Evolutionary conservation across 352 stramenopile genomes (phyloP).

Genomic region (Peronospora belbahrii): DNA sequence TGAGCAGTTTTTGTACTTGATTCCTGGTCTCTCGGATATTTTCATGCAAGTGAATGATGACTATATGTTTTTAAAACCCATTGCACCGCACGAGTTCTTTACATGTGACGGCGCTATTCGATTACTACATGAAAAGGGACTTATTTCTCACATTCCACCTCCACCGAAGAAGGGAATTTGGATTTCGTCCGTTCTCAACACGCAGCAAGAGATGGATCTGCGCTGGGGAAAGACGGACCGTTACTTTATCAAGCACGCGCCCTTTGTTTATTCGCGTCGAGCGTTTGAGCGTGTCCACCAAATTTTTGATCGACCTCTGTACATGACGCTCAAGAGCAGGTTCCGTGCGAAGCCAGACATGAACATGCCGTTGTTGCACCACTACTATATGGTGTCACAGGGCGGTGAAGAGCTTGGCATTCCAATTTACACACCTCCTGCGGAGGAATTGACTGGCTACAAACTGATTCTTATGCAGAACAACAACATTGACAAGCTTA

Average conservation of each 20-base stretch:
- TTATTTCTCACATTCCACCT: slow-evolving; percentile 71
- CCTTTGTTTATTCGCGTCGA: slow-evolving; percentile 80
- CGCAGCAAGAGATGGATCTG: slow-evolving; percentile 84
- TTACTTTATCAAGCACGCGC: slow-evolving; percentile 86
- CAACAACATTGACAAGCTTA: slow-evolving; percentile 67
- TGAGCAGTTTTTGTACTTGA: slow-evolving; percentile 83
- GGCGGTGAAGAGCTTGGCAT: slow-evolving; percentile 74
- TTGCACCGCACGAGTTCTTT: slow-evolving; percentile 79
- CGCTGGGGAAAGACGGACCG: slow-evolving; percentile 69
- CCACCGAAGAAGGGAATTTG: slow-evolving; percentile 81
- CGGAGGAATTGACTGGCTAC: slow-evolving; percentile 75
- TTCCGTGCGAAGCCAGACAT: slow-evolving; percentile 81
- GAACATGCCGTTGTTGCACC: slow-evolving; percentile 83
- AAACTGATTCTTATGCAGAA: slow-evolving; percentile 83
- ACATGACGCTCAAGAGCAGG: slow-evolving; percentile 80
- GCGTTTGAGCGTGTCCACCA: slow-evolving; percentile 83
- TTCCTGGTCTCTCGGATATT: slow-evolving; percentile 78
- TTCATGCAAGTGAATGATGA: slow-evolving; percentile 89
- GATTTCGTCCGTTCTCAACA: slow-evolving; percentile 84
- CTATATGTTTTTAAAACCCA: slow-evolving; percentile 82
- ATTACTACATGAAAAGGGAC: slow-evolving; percentile 59
- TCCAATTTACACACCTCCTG: slow-evolving; percentile 58
- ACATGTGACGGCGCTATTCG: slow-evolving; percentile 81
- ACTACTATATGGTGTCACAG: slow-evolving; percentile 85
- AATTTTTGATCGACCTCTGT: slow-evolving; percentile 78